Evolutionary conservation across 2,329 filamentous ascomycete genomes (phyloP), one percentile per base, ranked within the genome.

Genomic region (Venturia pyrina): DNA sequence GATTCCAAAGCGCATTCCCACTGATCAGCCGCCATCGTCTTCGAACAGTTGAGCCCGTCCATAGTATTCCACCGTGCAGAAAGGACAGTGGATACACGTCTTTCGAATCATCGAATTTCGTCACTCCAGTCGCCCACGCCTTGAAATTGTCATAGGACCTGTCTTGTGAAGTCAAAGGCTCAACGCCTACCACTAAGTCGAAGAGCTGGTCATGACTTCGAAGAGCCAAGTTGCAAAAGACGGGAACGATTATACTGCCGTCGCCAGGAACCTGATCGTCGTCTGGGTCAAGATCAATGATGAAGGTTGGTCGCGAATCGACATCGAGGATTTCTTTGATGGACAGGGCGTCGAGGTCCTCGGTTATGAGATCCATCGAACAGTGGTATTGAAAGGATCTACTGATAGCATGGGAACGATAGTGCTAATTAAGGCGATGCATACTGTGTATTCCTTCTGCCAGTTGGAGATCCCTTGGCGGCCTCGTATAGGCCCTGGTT

Each of bases 31-130:
- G 68, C 72, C 73, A 75, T 61, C 73, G 67, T 65, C 70, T 69
- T 24, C 69, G 66, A 50, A 75, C 68, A 5, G 71, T 74, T 7
- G 71, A 73, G 17, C 70, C 70, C 8, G 72, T 71, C 74, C 74
- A 75, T 1, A 75, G 68, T 21, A 74, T 66, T 24, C 68, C 69
- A 21, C 69, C 66, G 50, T 72, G 72, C 5, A 78, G 62, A 57
- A 78, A 75, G 8, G 77, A 78, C 0, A 78, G 73, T 0, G 79
- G 79, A 53, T 78, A 80, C 4, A 81, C 74, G 65, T 81, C 79
- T 67, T 75, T 75, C 1, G 78, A 78, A 63, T 79, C 77, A 60
- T 80, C 78, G 65, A 78, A 78, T 5, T 72, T 73, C 5, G 77
- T 81, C 19, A 77, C 72, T 0, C 77, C 73, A 0, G 77, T 78